Conservation (phyloP, 2,329 filamentous ascomycete genomes). For the Ascochyta lentis region DNA sequence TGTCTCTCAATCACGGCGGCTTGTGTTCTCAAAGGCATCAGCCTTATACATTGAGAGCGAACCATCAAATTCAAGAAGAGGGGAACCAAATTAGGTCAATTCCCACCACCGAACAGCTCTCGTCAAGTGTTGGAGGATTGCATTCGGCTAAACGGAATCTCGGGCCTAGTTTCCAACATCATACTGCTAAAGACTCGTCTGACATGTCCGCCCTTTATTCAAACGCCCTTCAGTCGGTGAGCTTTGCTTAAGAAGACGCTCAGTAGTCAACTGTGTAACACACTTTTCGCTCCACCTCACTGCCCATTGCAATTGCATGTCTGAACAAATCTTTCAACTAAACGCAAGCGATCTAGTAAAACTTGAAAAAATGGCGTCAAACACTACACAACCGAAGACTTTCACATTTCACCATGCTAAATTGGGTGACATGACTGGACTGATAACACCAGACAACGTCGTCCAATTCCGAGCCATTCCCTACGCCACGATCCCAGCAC, state of each 20-base stretch:
- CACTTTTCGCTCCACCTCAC: too few species aligned
- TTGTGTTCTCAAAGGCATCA: too few species aligned
- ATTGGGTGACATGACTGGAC: slow-evolving; percentile 28
- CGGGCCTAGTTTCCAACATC: neutral
- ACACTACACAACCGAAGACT: neutral
- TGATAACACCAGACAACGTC: slow-evolving; percentile 27
- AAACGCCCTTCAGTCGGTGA: neutral
- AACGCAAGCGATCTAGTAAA: too few species aligned
- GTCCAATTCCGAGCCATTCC: slow-evolving; percentile 35
- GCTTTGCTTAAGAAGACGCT: too few species aligned
- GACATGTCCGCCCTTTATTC: neutral
- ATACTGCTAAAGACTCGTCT: neutral
- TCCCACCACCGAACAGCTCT: neutral
- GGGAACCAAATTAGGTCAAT: too few species aligned
- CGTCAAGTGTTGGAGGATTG: neutral
- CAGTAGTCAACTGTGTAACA: too few species aligned
- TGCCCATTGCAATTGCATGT: too few species aligned
- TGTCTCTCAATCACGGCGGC: too few species aligned
- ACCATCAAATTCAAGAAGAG: too few species aligned
- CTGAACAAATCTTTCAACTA: too few species aligned
- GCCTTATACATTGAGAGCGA: too few species aligned
- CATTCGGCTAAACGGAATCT: neutral
- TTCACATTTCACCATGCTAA: slow-evolving; percentile 25
- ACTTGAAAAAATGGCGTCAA: neutral
- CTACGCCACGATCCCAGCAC: slow-evolving; percentile 28